phyloP scores from a whole-genome alignment of 352 stramenopile species.

The Globisporangium sylvaticum region DNA sequence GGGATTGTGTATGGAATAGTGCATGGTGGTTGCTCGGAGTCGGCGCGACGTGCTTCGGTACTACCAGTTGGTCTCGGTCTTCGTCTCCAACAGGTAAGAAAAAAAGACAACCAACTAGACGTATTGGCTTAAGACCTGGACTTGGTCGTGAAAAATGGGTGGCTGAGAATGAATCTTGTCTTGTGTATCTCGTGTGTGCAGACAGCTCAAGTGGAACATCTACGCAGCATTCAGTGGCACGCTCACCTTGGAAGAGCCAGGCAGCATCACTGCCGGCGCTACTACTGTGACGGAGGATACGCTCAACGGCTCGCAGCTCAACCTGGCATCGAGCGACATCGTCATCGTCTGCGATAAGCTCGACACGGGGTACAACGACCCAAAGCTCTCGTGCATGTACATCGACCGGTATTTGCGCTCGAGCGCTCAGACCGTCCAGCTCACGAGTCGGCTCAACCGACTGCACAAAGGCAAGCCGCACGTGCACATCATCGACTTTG shows the following conservation, averaged over 20 bases:
- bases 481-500: slow-evolving; percentile 63
- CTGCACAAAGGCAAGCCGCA: slow-evolving; percentile 46
- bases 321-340: slow-evolving; percentile 56
- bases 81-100: slow-evolving; percentile 42
- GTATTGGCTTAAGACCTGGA: not conserved
- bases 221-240: slow-evolving; percentile 71
- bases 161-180: not conserved
- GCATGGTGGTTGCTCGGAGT: slow-evolving; percentile 79
- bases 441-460: slow-evolving; percentile 80
- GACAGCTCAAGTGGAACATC: slow-evolving; percentile 51
- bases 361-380: slow-evolving; percentile 83
- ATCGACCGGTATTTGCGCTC: slow-evolving; percentile 74
- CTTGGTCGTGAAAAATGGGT: not conserved
- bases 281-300: slow-evolving; percentile 53
- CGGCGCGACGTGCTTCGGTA: slow-evolving; percentile 79
- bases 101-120: too few species aligned
- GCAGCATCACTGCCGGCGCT: slow-evolving; percentile 10
- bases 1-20: slow-evolving; percentile 31
- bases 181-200: slow-evolving; percentile 3
- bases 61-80: slow-evolving; percentile 56
- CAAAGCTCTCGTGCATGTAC: slow-evolving; percentile 70
- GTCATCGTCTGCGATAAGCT: slow-evolving; percentile 87
- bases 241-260: slow-evolving; percentile 20
- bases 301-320: slow-evolving; percentile 49
- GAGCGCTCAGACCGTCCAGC: slow-evolving; percentile 66